A percentile compares a stretch with the other conserved stretches of the same genome.
phyloP scores from a whole-genome alignment of 106 monocot genomes.

The Dendrobium huoshanense region DNA sequence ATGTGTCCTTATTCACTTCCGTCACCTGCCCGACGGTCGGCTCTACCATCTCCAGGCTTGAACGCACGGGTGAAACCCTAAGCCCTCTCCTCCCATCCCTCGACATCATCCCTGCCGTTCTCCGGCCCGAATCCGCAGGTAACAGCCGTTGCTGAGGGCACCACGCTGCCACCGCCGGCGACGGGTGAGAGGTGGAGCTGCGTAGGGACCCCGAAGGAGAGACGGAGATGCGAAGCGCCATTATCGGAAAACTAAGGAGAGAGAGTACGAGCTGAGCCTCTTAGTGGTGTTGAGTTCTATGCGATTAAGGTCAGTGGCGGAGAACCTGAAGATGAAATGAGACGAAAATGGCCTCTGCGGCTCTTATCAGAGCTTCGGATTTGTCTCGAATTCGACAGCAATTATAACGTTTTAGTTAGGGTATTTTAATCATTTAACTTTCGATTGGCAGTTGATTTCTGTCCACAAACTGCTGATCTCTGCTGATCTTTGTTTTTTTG shows the following conservation, averaged over 20 bases:
- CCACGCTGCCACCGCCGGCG: neutral
- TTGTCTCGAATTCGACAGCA: neutral
- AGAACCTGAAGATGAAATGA: neutral
- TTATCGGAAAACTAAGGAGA: neutral
- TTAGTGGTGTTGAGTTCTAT: too few relatives aligned
- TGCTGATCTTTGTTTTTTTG: too few relatives aligned
- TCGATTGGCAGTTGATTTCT: neutral
- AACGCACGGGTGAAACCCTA: constrained; percentile 8
- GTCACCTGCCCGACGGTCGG: constrained; percentile 52
- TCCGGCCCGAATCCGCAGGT: neutral
- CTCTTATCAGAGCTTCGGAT: neutral
- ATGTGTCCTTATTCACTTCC: constrained; percentile 60
- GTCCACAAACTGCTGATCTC: neutral
- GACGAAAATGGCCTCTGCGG: neutral
- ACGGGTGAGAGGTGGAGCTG: neutral
- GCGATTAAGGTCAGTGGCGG: too few relatives aligned
- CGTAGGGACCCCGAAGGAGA: constrained; percentile 8
- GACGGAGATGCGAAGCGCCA: constrained; percentile 35
- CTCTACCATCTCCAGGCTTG: constrained; percentile 34
- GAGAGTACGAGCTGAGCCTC: neutral
- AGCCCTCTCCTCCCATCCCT: neutral
- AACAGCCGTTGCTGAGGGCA: neutral
- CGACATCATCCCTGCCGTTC: neutral
- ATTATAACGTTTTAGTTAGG: neutral
- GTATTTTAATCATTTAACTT: neutral